phyloP scores from a whole-genome alignment of 2,329 filamentous ascomycete genomes.

The Lachnellula subtilissima region DNA sequence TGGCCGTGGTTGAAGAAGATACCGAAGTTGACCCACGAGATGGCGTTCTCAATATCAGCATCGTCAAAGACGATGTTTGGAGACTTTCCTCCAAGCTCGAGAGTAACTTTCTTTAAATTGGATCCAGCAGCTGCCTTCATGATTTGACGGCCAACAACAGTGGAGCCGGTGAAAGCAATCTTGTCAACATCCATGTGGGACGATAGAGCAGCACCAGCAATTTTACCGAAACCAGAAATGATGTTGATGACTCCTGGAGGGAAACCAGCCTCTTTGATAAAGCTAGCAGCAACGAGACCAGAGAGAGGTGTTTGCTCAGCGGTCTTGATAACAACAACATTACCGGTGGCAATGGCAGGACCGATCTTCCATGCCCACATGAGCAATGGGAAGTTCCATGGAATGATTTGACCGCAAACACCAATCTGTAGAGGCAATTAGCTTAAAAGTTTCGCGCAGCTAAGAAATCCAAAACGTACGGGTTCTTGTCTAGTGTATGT shows the following conservation, averaged over 20 bases:
- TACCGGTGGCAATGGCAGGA: constrained; percentile 55
- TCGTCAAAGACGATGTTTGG: constrained; percentile 60
- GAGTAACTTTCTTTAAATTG: constrained; percentile 61
- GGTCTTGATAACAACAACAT: constrained; percentile 56
- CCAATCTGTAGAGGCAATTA: constrained; percentile 39
- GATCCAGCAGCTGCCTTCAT: constrained; percentile 59
- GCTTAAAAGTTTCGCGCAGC: no score
- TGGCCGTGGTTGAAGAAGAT: constrained; percentile 41
- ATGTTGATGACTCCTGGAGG: constrained; percentile 61
- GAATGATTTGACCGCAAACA: constrained; percentile 69
- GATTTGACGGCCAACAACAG: constrained; percentile 55
- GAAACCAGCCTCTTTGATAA: constrained; percentile 61
- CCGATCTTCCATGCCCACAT: constrained; percentile 66
- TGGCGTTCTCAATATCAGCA: constrained; percentile 56
- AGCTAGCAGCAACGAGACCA: constrained; percentile 47
- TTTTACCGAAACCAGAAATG: constrained; percentile 61
- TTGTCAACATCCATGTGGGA: constrained; percentile 63
- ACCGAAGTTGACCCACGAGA: constrained; percentile 55
- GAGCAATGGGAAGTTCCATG: constrained; percentile 66
- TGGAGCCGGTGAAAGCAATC: constrained; percentile 63
- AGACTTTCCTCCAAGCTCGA: constrained; percentile 59
- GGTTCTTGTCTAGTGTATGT: constrained; percentile 66
- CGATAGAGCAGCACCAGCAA: constrained; percentile 59
- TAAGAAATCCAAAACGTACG: constrained; percentile 34
- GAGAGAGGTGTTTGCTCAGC: constrained; percentile 59